Percentiles rank a stretch among this genome's conserved stretches.
These are phyloP conservation scores for Ocimum tenuiflorum DNA, from an alignment of 257 asterid genomes.

Conservation along the genomic window DNA sequence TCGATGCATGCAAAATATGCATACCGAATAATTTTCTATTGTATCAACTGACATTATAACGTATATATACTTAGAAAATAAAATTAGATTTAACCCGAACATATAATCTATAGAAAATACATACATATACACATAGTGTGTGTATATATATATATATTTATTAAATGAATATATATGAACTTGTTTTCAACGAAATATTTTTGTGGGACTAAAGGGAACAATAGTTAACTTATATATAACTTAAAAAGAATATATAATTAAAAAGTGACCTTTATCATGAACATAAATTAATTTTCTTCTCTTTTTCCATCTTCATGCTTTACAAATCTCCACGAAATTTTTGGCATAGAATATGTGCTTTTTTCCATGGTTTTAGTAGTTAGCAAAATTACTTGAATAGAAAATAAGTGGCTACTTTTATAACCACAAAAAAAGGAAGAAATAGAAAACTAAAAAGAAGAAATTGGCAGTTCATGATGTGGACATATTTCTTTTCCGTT, in stretches of 20 bases:
- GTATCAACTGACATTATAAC: too few species aligned
- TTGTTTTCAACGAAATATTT: too few species aligned
- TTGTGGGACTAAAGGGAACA: too few species aligned
- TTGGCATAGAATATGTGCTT: neutral
- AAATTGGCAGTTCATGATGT: slow-evolving; percentile 5
- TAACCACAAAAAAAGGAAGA: neutral
- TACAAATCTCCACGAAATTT: neutral
- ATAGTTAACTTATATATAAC: too few species aligned
- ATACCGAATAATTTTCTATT: too few species aligned
- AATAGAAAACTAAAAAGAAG: neutral
- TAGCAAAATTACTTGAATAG: slow-evolving; percentile 27
- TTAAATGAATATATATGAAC: too few species aligned
- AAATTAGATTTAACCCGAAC: too few species aligned
- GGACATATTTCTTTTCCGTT: slow-evolving; percentile 1
- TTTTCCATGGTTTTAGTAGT: slow-evolving; percentile 27
- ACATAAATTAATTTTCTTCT: neutral
- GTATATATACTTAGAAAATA: too few species aligned
- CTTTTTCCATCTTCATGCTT: neutral
- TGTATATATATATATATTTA: too few species aligned
- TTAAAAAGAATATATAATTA: neutral
- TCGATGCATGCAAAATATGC: too few species aligned
- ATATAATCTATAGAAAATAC: too few species aligned
- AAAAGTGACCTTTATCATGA: neutral
- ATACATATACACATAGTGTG: too few species aligned
- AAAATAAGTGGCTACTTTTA: slow-evolving; percentile 16